Evolutionary conservation across 108 stramenopile species (phyloP), one percentile per base, ranked within the genome.

Genomic region (Heterococcus sp.): DNA sequence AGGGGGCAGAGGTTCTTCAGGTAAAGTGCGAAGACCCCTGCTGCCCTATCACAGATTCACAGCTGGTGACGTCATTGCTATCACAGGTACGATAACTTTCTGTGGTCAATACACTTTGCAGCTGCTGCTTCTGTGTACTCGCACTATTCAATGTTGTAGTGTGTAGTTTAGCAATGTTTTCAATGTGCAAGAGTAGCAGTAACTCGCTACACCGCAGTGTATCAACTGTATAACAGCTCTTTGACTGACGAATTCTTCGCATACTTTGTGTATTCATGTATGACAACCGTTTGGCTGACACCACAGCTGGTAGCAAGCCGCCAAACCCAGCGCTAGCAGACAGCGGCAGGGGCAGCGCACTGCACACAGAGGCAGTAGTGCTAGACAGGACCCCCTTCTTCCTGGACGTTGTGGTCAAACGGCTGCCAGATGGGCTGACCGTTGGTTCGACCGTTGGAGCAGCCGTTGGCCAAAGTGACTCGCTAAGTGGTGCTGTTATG

Each of bases 11-110:
- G 76, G 2, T 26, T 46, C 30, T 3, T 68, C 8, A 5, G 11
- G 26, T 11, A 33, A 27, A 40, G 34, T 78, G 2, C 73, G 82
- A 26, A 38, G 73, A 2, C 82, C 82, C 29, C 72, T 69, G 67
- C 74, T 83, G 73, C 73, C 73, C 26, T 83, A 73, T 67, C 82
- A 83, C 65, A 73, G 82, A 28, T 75, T 83, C 30, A 74, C 73
- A 33, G 73, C 82, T 26, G 82, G 82, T 35, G 82, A 83, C 8
- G 66, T 83, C 33, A 68, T 83, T 63, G 73, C 73, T 0, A 75
- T 83, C 26, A 75, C 82, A 34, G 33, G 33, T 33, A n/a, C 37
- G 33, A n/a, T n/a, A n/a, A n/a, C n/a, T n/a, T n/a, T n/a, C n/a
- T n/a, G n/a, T n/a, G n/a, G n/a, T n/a, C n/a, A n/a, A n/a, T n/a